A percentile compares a stretch with the other conserved stretches of the same genome.
Conservation (phyloP, 2,329 filamentous ascomycete species). For the Amesomyces nigricolor region DNA sequence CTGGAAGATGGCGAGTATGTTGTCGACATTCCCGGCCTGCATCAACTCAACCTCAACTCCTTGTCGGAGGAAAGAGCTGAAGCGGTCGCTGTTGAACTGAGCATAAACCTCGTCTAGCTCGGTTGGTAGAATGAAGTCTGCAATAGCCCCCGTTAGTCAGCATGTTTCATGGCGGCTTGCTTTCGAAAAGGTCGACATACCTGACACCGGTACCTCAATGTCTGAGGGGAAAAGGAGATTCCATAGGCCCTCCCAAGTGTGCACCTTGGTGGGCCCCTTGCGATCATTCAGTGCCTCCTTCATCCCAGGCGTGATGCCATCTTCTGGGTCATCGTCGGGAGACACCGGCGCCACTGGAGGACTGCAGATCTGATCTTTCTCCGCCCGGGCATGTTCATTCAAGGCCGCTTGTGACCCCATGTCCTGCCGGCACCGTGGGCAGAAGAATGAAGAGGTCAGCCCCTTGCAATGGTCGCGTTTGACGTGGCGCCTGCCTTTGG, state of each 20-base stretch:
- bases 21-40: background rate
- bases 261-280: conserved; percentile 22
- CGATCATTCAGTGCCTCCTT: conserved; percentile 23
- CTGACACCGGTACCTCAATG: conserved; percentile 6
- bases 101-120: conserved; percentile 24
- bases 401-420: conserved; percentile 16
- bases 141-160: background rate
- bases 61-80: background rate
- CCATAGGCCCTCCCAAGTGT: conserved; percentile 24
- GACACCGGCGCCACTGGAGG: conserved; percentile 1
- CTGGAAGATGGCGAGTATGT: conserved; percentile 7
- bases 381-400: conserved; percentile 14
- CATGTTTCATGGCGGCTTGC: background rate
- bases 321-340: conserved; percentile 22
- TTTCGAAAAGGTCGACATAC: conserved; percentile 6
- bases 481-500: conserved; percentile 21
- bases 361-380: conserved; percentile 18
- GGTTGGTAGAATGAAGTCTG: conserved; percentile 24
- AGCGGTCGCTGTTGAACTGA: conserved; percentile 12
- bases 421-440: conserved; percentile 22
- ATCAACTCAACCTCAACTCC: conserved; percentile 4
- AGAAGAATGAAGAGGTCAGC: conserved; percentile 9
- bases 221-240: conserved; percentile 18
- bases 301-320: conserved; percentile 21
- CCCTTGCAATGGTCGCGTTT: conserved; percentile 23